These are phyloP conservation scores for Malus hybrid DNA, from an alignment of 331 rosid species.

Conservation along the genomic window DNA sequence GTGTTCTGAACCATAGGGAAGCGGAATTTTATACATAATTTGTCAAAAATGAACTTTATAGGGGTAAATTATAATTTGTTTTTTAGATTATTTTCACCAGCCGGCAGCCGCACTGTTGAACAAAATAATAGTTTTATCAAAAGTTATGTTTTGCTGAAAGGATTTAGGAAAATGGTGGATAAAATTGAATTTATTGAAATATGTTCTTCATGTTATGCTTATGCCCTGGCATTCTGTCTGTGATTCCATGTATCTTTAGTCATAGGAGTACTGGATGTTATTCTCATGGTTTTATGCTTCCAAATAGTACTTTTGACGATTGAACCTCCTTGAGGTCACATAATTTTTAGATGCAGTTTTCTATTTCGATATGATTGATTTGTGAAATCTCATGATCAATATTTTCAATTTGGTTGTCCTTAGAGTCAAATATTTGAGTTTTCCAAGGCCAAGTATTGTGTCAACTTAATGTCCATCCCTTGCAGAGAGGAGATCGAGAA, in stretches of 20 bases:
- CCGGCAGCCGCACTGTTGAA: background rate
- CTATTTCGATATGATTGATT: background rate
- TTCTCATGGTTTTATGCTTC: background rate
- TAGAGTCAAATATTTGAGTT: background rate
- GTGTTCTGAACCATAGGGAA: background rate
- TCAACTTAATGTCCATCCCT: constrained; percentile 3
- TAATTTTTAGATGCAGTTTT: background rate
- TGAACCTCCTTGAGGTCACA: background rate
- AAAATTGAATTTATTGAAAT: background rate
- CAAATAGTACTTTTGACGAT: background rate
- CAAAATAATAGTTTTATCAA: background rate
- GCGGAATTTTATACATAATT: background rate
- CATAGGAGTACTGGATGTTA: background rate
- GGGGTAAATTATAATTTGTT: background rate
- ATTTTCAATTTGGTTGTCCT: background rate
- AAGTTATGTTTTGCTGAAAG: background rate
- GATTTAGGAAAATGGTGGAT: background rate
- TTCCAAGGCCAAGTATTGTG: background rate
- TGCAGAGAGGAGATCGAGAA: constrained; percentile 58
- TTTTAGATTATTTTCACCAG: background rate
- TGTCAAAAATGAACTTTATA: background rate
- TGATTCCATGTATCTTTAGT: background rate
- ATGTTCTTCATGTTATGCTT: background rate
- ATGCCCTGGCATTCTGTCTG: background rate
- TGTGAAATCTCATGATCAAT: background rate